These are phyloP conservation scores for Scleroderma bovista DNA, from an alignment of 768 basidiomycete genomes.

Conservation along the genomic window DNA sequence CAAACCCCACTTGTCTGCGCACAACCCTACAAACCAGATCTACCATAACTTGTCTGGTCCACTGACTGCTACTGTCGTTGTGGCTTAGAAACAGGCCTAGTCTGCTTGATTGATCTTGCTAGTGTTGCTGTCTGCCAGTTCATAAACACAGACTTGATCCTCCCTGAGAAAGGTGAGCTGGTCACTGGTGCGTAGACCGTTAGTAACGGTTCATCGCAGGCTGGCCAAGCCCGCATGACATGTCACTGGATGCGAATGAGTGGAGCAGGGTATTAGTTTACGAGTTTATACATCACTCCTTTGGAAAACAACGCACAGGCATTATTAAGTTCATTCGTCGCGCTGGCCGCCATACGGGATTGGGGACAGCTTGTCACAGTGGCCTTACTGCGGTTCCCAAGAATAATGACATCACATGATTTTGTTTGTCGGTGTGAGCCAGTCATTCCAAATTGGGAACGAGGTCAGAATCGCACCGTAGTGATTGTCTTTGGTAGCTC, in stretches of 20 bases:
- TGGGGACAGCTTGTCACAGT: slow-evolving; percentile 71
- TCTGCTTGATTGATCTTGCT: neutral
- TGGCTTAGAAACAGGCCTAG: neutral
- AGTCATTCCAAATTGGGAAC: no score
- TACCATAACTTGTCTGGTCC: neutral
- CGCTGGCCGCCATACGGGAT: slow-evolving; percentile 59
- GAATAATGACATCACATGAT: no score
- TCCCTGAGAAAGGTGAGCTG: slow-evolving; percentile 67
- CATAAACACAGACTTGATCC: slow-evolving; percentile 54
- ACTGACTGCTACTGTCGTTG: neutral
- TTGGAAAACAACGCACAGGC: slow-evolving; percentile 63
- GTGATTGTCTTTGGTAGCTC: no score
- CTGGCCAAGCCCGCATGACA: slow-evolving; percentile 28
- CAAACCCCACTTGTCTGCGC: slow-evolving; percentile 3
- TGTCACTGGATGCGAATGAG: slow-evolving; percentile 27
- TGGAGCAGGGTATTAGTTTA: slow-evolving; percentile 29
- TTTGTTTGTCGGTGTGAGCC: no score
- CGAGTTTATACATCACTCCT: slow-evolving; percentile 53
- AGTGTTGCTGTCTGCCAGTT: slow-evolving; percentile 24
- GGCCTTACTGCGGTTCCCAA: no score
- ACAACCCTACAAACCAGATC: neutral
- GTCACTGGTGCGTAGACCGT: slow-evolving; percentile 57
- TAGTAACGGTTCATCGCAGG: no score
- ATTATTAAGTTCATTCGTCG: slow-evolving; percentile 67
- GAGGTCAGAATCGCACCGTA: no score